Base-by-base conservation (phyloP, 1,284 basidiomycete genomes). In the Pterulicium gracile region DNA sequence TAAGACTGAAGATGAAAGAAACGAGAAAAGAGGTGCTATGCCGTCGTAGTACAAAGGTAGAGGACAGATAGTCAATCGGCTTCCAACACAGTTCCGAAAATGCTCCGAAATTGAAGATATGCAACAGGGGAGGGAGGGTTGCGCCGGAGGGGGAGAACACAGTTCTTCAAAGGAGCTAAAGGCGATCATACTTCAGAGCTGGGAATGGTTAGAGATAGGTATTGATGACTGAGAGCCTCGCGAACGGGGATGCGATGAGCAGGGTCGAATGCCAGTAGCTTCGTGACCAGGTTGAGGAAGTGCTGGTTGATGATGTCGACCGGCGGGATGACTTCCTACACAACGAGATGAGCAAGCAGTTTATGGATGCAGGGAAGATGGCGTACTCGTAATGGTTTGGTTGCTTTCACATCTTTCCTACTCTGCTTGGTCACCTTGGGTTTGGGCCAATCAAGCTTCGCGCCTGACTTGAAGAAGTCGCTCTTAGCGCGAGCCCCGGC, bases 261-360 rank as follows among this genome's bases (percentile, higher is more conserved):
- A 24, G 93, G 92, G 63, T 98, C 95, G 65, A 95, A 98, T 49
- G 84, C 83, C 42, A 99, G 77, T 49, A 99, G 71, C 58, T 81
- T 82, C 58, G 79, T 75, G 51, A 98, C 86, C 22, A 98, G 77
- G 61, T 94, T 83, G 55, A 91, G 66, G 67, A 98, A 97, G 54
- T 85, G 76, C 55, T 72, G 69, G 62, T 91, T 91, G 57, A 81
- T 69, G 42, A 71, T 62, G 61, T 91, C 79, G 44, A 64, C 75
- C 22, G 78, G 79, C 44, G 78, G 79, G 54, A 97, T 91, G 55
- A 96, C 88, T 51, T 94, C 88, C 82, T 93, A 58, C 10, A 52
- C 44, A 48, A 49, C 36, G 15, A 13, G 19, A 17, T 7, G 7
- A 5, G 36, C 15, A 5, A 39, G 15, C 19, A 17, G 15, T 23